Base-by-base conservation (phyloP, 139 green algal species). In the Prasinococcaceae sp. region DNA sequence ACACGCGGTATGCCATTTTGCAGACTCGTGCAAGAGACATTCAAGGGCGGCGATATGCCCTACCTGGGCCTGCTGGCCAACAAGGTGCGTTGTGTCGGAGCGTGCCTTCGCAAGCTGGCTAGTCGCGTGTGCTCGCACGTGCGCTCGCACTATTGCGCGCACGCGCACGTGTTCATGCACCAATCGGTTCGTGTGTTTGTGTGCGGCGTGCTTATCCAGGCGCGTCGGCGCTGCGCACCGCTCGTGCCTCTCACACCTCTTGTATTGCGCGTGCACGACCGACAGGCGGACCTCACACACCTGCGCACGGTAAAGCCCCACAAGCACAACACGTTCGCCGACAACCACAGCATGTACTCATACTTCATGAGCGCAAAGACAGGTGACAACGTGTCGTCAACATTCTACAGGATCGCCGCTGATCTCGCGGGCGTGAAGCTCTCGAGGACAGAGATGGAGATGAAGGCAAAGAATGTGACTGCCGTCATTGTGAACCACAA, bases 251-350 rank as follows among this genome's bases (percentile, higher is more conserved):
- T n/a, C n/a, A n/a, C n/a, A n/a, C n/a, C n/a, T n/a, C n/a, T n/a
- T n/a, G n/a, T n/a, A n/a, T n/a, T n/a, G n/a, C n/a, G n/a, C n/a
- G n/a, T n/a, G n/a, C n/a, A n/a, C n/a, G n/a, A n/a, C n/a, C n/a
- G n/a, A n/a, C n/a, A n/a, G n/a, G 51, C 51, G 6, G 51, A 59
- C 30, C 35, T 59, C 10, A 59, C 51, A 10, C 51, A 59, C 35
- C 32, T 59, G 5, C 51, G 51, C 35, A 59, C 51, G 5, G 51
- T 59, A 9, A 59, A 59, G 51, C 51, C 51, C 10, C 37, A 59
- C 16, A 51, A 59, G 33, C 51, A 59, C 51, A 59, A 59, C 36
- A 16, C 53, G 51, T 59, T 59, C 23, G 51, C 51, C 19, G 20
- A 50, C 38, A 36, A 32, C 5, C 25, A 59, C 19, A 20, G 53